These are phyloP conservation scores for Alternaria sp. DNA, from an alignment of 2,329 filamentous ascomycete species.

Conservation along the genomic window DNA sequence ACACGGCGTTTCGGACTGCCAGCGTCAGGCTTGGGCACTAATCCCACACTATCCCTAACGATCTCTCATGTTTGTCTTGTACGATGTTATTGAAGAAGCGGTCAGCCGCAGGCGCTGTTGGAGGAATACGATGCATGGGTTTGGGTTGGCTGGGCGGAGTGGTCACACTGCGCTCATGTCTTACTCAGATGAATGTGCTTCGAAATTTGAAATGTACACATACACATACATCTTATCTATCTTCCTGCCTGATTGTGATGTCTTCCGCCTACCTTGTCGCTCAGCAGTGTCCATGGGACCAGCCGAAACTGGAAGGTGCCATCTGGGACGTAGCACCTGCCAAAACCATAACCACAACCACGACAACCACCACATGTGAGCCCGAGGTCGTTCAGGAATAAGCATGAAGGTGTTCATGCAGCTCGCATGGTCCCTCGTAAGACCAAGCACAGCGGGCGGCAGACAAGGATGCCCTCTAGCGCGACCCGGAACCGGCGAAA, in stretches of 20 bases:
- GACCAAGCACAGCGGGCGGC: not conserved
- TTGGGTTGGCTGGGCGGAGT: slow-evolving; percentile 14
- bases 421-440: too few relatives aligned
- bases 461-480: not conserved
- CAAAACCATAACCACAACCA: not conserved
- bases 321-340: not conserved
- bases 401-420: not conserved
- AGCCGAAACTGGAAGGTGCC: slow-evolving; percentile 1
- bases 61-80: slow-evolving; percentile 21
- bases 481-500: slow-evolving; percentile 13
- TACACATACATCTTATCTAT: slow-evolving; percentile 3
- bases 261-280: not conserved
- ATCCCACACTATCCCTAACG: slow-evolving; percentile 26
- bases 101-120: slow-evolving; percentile 9
- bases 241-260: not conserved
- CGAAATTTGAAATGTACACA: slow-evolving; percentile 12
- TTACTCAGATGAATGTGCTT: slow-evolving; percentile 13
- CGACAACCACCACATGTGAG: not conserved
- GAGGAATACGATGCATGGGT: slow-evolving; percentile 5
- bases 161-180: slow-evolving; percentile 17
- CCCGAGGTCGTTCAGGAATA: not conserved
- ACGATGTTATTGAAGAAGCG: slow-evolving; percentile 6
- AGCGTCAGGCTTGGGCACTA: slow-evolving; percentile 18
- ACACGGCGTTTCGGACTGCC: slow-evolving; percentile 19
- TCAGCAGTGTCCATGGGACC: not conserved